Evolutionary conservation across 1,284 basidiomycete species (phyloP).

Genomic region (Hemileia vastatrix): DNA sequence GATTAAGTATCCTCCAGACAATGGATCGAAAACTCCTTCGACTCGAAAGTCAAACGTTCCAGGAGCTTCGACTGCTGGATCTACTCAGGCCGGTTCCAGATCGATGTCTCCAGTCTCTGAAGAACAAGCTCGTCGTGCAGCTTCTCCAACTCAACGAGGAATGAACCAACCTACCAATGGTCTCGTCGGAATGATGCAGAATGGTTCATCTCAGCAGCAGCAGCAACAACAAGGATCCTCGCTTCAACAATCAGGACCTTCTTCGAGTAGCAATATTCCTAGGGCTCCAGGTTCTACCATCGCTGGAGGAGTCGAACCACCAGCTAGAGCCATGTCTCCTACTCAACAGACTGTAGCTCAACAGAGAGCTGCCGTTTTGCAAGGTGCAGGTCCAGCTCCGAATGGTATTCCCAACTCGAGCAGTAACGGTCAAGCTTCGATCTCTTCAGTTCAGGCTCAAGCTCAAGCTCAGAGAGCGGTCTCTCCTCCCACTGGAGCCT

Average conservation of each 20-base stretch:
- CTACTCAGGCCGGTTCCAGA: constrained; percentile 33
- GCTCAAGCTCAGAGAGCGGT: background rate
- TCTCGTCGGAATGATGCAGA: constrained; percentile 18
- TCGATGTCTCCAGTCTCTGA: constrained; percentile 20
- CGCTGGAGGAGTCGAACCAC: background rate
- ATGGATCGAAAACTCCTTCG: no score
- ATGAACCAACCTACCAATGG: constrained; percentile 8
- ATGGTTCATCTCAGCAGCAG: background rate
- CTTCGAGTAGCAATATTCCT: background rate
- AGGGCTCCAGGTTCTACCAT: background rate
- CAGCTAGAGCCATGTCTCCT: constrained; percentile 7
- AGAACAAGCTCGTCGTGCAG: background rate
- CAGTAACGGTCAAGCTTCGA: background rate
- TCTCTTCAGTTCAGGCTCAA: background rate
- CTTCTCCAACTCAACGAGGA: constrained; percentile 28
- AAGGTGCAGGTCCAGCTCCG: background rate
- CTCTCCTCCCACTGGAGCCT: background rate
- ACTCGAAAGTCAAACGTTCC: constrained; percentile 45
- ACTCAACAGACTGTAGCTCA: constrained; percentile 5
- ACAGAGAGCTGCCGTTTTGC: constrained; percentile 7
- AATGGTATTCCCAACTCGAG: background rate
- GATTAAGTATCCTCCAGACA: constrained; percentile 79
- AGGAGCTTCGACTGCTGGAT: constrained; percentile 26
- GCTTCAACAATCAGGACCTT: constrained; percentile 1
- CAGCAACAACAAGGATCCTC: background rate